A percentile compares a stretch with the other conserved stretches of the same genome.
Conservation (phyloP, 2,329 filamentous ascomycete genomes). For the Emergomyces africanus region DNA sequence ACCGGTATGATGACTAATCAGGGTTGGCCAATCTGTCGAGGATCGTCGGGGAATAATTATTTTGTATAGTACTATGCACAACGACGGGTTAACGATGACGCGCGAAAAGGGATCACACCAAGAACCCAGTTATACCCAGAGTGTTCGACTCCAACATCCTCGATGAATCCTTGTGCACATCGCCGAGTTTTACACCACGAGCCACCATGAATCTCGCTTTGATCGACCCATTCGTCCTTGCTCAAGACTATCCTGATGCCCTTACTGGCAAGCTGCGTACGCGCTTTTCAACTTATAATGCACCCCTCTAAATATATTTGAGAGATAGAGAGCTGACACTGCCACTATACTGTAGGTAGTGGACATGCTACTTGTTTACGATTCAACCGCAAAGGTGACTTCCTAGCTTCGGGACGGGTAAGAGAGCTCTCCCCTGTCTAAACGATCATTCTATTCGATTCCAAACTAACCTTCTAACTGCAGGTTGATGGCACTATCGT, state of each 20-base stretch:
- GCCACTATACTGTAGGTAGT: conserved; percentile 33
- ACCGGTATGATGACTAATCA: background rate
- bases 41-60: too few relatives aligned
- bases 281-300: conserved; percentile 24
- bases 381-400: conserved; percentile 91
- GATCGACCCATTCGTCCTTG: conserved; percentile 57
- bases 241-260: conserved; percentile 78
- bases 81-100: background rate
- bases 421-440: conserved; percentile 9
- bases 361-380: conserved; percentile 57
- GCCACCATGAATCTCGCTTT: conserved; percentile 56
- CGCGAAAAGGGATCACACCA: background rate
- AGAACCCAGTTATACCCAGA: background rate
- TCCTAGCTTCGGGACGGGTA: conserved; percentile 83
- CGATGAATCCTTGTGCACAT: background rate
- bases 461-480: conserved; percentile 9
- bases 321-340: background rate
- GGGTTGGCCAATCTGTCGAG: too few relatives aligned
- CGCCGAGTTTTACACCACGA: background rate
- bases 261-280: conserved; percentile 75
- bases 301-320: conserved; percentile 31
- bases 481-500: conserved; percentile 79
- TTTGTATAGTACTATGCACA: too few relatives aligned
- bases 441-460: background rate
- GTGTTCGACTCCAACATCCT: background rate